These are phyloP conservation scores for Moesziomyces antarcticus DNA, from an alignment of 1,284 basidiomycete species.

Conservation along the genomic window DNA sequence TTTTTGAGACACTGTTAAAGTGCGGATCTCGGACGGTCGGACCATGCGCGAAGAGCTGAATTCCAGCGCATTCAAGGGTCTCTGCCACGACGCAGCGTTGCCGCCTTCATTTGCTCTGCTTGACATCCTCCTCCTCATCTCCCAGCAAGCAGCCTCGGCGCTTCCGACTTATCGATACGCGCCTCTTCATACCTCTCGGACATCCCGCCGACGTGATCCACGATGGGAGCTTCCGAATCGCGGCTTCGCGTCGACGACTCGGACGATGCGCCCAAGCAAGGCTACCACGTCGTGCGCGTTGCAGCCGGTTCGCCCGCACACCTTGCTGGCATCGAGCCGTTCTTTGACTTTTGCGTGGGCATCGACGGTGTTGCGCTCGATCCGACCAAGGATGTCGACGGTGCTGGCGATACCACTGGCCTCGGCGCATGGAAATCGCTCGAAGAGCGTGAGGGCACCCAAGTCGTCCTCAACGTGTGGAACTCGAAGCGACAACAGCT, in stretches of 20 bases:
- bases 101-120: background rate
- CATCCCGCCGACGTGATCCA: background rate
- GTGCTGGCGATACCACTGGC: slow-evolving; percentile 37
- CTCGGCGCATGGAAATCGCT: slow-evolving; percentile 70
- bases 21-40: slow-evolving; percentile 28
- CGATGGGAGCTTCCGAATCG: slow-evolving; percentile 47
- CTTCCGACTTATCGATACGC: no score
- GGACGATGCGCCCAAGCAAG: slow-evolving; percentile 57
- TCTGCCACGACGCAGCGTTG: background rate
- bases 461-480: slow-evolving; percentile 85
- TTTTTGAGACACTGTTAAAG: background rate
- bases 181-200: background rate
- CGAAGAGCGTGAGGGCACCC: slow-evolving; percentile 84
- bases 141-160: no score
- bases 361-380: slow-evolving; percentile 72
- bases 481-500: slow-evolving; percentile 86
- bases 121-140: no score
- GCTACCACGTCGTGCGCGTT: slow-evolving; percentile 67
- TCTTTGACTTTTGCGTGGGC: slow-evolving; percentile 96
- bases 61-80: slow-evolving; percentile 13
- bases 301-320: slow-evolving; percentile 71
- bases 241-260: slow-evolving; percentile 42
- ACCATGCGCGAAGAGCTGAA: slow-evolving; percentile 10
- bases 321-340: slow-evolving; percentile 86
- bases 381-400: slow-evolving; percentile 50